Base-by-base conservation (phyloP, 331 rosid genomes). In the Saraca asoca region DNA sequence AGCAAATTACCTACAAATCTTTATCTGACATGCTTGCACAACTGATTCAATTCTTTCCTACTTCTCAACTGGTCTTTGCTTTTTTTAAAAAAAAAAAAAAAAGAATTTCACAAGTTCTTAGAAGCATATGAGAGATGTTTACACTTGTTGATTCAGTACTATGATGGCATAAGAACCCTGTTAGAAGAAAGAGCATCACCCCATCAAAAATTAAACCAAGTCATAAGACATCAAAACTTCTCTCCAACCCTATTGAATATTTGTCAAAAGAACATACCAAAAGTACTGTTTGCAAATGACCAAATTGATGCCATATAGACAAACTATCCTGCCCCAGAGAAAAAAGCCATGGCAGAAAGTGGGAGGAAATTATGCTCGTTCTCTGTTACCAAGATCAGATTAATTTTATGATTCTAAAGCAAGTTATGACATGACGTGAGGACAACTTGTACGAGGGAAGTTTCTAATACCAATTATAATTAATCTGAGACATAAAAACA, bases 371-470 rank as follows among this genome's bases (percentile, higher is more conserved):
- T 2, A 55, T 16, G 70, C 39, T 55, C 29, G 33, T 45, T 37
- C 17, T 11, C 42, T 71, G 70, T 35, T 5, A 77, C 64, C 44
- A 54, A 24, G 50, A 67, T 51, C 43, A 35, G 14, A 51, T 20
- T 10, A n/a, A 1, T 24, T 24, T 24, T 24, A 1, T 24, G 64
- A 63, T 6, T 64, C 66, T 33, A 64, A 64, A 62, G 3, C 38
- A 41, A 60, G 38, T 19, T 42, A 62, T 69, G 66, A 12, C 50
- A 9, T 16, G 52, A 33, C 48, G 45, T 33, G 17, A 19, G 68
- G 50, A 43, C n/a, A 44, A 20, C 52, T 52, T 19, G 50, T 48
- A 50, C 14, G 11, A 9, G 42, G 19, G 15, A 52, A 42, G 54
- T 15, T 51, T 41, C 38, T 29, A 24, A 61, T 41, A 15, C 43